Evolutionary conservation across 2,329 filamentous ascomycete genomes (phyloP), one percentile per base, ranked within the genome.

Genomic region (Lasiodiplodia theobromae): DNA sequence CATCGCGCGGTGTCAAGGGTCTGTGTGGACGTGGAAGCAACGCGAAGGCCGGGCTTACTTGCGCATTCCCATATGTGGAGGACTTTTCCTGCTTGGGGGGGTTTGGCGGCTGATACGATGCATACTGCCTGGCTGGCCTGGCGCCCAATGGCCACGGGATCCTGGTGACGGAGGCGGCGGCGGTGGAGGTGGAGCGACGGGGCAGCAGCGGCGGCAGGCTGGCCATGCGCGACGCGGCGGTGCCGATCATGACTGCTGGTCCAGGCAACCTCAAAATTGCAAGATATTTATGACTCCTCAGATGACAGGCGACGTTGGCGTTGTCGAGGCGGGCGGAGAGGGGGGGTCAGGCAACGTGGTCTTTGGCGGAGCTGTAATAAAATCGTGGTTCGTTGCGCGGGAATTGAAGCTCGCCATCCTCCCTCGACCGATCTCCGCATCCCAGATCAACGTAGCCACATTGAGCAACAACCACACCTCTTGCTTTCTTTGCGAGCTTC

Each of bases 341-440:
- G 60, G 44, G 23, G 60, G 28, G 44, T 63, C 47, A 67, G 54
- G 65, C 44, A 67, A 67, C 65, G 65, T 67, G 65, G 65, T 67
- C 65, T 60, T 60, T 52, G 53, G 53, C 51, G 51, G 37, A 53
- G 52, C 25, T 47, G 47, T 25, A 21, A 52, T 58, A 60, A 60
- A 60, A 67, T 34, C 31, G 31, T 52, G 53, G 54, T 34, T 49
- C 25, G 40, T n/a, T 37, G 44, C 21, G 40, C 40, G 25, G 65
- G 65, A 57, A 67, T 49, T 54, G 64, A 66, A 58, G 47, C 40
- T 67, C 52, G 23, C 52, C 31, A 31, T 56, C 25, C 40, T 47
- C 40, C 47, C 31, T 34, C 40, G 34, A 12, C 31, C 56, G 28
- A 62, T 62, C 57, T 64, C 60, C 47, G 60, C 60, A 62, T 62